These are phyloP conservation scores for Aspergillus transmontanensis DNA, from an alignment of 2,329 filamentous ascomycete species.

Conservation along the genomic window DNA sequence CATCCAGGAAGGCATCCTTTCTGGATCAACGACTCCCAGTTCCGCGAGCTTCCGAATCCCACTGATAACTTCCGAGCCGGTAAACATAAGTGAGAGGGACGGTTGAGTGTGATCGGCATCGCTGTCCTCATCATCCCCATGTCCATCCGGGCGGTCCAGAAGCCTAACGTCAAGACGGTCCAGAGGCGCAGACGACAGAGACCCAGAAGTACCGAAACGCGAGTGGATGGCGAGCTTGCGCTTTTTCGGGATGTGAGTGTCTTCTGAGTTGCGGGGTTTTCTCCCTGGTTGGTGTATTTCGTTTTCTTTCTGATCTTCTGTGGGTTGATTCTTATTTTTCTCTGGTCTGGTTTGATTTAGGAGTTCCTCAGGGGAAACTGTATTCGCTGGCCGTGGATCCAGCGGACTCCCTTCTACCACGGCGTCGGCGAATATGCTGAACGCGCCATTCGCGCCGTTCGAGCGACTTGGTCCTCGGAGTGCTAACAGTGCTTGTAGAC, in stretches of 20 bases:
- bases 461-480: constrained; percentile 69
- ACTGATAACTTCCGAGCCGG: constrained; percentile 77
- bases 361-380: constrained; percentile 36
- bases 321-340: constrained; percentile 19
- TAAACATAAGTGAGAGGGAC: constrained; percentile 61
- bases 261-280: constrained; percentile 7
- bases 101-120: constrained; percentile 17
- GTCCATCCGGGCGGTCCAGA: constrained; percentile 39
- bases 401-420: constrained; percentile 53
- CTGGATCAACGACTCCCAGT: constrained; percentile 69
- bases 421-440: constrained; percentile 75
- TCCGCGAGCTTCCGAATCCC: constrained; percentile 79
- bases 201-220: constrained; percentile 68
- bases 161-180: constrained; percentile 55
- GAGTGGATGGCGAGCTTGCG: constrained; percentile 64
- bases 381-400: constrained; percentile 47
- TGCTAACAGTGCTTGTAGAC: constrained; percentile 69
- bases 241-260: constrained; percentile 54
- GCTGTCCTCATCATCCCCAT: constrained; percentile 17
- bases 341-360: constrained; percentile 16
- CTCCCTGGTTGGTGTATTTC: background rate
- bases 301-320: constrained; percentile 20
- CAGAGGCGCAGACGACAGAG: constrained; percentile 35
- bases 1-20: constrained; percentile 86
- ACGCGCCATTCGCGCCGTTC: constrained; percentile 75